These are phyloP conservation scores for Penicillium expansum DNA, from an alignment of 2,329 filamentous ascomycete genomes.

Conservation along the genomic window DNA sequence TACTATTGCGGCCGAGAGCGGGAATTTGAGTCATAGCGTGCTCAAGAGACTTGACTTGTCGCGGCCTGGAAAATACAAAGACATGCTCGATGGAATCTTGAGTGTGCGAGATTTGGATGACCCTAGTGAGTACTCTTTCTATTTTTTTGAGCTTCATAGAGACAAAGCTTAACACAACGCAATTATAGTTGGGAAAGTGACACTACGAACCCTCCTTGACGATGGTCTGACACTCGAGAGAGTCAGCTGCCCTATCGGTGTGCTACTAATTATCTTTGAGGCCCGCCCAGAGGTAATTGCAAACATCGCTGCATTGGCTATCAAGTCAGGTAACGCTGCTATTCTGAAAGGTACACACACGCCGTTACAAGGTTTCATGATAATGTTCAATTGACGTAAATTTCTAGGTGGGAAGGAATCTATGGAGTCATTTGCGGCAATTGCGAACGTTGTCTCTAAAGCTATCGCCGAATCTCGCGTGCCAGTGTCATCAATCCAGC, in stretches of 20 bases:
- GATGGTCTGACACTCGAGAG: slow-evolving; percentile 81
- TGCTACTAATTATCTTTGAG: slow-evolving; percentile 98
- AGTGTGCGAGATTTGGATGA: slow-evolving; percentile 83
- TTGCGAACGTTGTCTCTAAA: slow-evolving; percentile 77
- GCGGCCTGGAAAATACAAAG: slow-evolving; percentile 88
- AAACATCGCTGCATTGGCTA: slow-evolving; percentile 91
- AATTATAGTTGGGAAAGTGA: slow-evolving; percentile 71
- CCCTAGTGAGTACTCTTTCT: slow-evolving; percentile 63
- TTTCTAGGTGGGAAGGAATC: slow-evolving; percentile 83
- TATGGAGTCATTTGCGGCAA: slow-evolving; percentile 88
- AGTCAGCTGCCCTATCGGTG: slow-evolving; percentile 90
- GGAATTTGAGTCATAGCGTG: slow-evolving; percentile 74
- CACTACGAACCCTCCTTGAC: slow-evolving; percentile 79
- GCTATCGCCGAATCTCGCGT: slow-evolving; percentile 72
- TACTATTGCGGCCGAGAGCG: slow-evolving; percentile 68
- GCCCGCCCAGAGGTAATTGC: slow-evolving; percentile 96
- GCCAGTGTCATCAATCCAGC: slow-evolving; percentile 82
- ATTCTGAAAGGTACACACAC: slow-evolving; percentile 73
- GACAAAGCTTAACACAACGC: slow-evolving; percentile 11
- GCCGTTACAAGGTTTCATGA: background rate
- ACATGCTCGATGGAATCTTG: slow-evolving; percentile 93
- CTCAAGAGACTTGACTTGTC: slow-evolving; percentile 84
- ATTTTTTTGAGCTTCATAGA: background rate
- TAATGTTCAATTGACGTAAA: slow-evolving; percentile 12
- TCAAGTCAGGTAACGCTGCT: slow-evolving; percentile 96